Base-by-base conservation (phyloP, 371 early-diverging fungal species). In the Haplosporangium sp. region DNA sequence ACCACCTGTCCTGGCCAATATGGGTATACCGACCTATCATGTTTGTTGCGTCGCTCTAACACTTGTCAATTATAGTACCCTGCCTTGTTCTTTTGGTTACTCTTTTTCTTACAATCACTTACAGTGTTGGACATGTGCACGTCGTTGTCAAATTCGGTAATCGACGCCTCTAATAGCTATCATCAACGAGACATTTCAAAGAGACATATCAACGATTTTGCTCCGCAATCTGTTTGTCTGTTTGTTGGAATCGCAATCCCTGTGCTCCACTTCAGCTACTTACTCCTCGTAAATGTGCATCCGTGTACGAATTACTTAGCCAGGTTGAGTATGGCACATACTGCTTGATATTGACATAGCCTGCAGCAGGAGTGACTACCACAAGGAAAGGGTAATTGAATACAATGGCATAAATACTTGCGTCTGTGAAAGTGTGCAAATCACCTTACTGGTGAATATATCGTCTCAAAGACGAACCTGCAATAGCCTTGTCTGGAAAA, bases 91-190 rank as follows among this genome's bases (percentile, higher is more conserved):
- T 29, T 2, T 29, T 4, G 41, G 16, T 14, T 13, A 16, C 16
- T 45, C 14, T 40, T 40, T 21, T 41, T 20, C 2, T 13, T 23
- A 21, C 11, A 14, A 14, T 18, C 23, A 46, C 76, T 62, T 82
- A 89, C 90, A 73, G 88, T 76, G 62, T 93, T 93, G 5, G 90
- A 81, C 29, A 87, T 69, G 66, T 92, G 86, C 12, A 93, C 67
- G 69, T 93, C 92, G 52, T 91, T 85, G 62, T 93, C 91, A 69
- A 87, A 88, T 76, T 93, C 93, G 3, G 86, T 83, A 67, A 92
- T 91, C 0, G 91, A 86, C 0, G 89, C 82, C 71, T 91, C 92
- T 53, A 92, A 62, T 7, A 92, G 74, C 91, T 90, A 59, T 36
- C 41, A 16, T 23, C 38, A 40, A 43, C 7, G 10, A 45, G 16